Percentiles rank a stretch among this genome's conserved stretches.
These are phyloP conservation scores for Trapa bicornis DNA, from an alignment of 345 rosid species.

Conservation along the genomic window DNA sequence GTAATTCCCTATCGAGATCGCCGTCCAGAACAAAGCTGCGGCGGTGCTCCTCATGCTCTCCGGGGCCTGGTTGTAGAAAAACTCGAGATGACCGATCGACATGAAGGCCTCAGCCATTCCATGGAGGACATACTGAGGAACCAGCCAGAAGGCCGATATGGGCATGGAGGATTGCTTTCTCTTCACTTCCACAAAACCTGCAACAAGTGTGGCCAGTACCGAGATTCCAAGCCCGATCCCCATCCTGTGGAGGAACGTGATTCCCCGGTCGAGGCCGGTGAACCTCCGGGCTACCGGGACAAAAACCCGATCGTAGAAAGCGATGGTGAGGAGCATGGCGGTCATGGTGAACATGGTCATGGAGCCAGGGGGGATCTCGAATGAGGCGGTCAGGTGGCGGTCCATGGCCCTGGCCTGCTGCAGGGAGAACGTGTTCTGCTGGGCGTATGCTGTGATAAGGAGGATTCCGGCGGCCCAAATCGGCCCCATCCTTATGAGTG, in stretches of 20 bases:
- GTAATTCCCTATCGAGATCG: constrained; percentile 61
- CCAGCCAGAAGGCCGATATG: constrained; percentile 64
- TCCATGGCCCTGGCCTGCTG: constrained; percentile 84
- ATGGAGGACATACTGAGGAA: constrained; percentile 66
- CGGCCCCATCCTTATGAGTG: constrained; percentile 76
- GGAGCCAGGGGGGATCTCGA: constrained; percentile 74
- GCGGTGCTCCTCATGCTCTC: constrained; percentile 88
- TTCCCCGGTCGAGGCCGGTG: constrained; percentile 79
- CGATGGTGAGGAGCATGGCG: constrained; percentile 59
- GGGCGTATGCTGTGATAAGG: constrained; percentile 66
- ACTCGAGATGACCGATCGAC: constrained; percentile 76
- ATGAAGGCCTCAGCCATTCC: constrained; percentile 85
- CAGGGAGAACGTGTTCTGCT: constrained; percentile 70
- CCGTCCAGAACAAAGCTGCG: constrained; percentile 58
- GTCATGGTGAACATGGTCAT: constrained; percentile 75
- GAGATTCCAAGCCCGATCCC: constrained; percentile 71
- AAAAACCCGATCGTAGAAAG: constrained; percentile 52
- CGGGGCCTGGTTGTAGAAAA: constrained; percentile 78
- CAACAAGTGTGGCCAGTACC: constrained; percentile 57
- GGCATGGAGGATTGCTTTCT: constrained; percentile 39
- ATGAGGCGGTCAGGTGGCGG: constrained; percentile 50
- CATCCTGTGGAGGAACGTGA: constrained; percentile 68
- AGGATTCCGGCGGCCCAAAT: constrained; percentile 82
- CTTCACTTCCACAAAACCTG: constrained; percentile 59
- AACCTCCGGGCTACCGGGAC: constrained; percentile 38